These are phyloP conservation scores for Colletotrichum cordylinicola DNA, from an alignment of 2,329 filamentous ascomycete genomes.

Conservation along the genomic window DNA sequence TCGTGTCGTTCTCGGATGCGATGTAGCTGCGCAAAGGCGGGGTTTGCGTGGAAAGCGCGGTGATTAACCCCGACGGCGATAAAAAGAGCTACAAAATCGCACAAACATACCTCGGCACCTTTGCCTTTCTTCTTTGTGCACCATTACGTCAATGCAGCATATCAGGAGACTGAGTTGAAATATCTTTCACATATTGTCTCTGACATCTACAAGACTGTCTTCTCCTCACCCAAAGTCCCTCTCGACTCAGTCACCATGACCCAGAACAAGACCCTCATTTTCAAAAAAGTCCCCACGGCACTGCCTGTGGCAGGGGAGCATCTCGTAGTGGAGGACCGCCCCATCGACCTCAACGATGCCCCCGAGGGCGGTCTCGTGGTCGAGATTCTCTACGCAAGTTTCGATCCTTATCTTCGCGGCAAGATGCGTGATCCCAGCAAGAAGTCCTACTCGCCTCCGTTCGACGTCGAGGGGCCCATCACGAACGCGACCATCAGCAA, in stretches of 20 bases:
- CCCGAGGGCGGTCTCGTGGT: constrained; percentile 71
- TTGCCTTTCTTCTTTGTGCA: background rate
- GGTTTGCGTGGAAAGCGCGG: background rate
- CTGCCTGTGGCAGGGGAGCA: constrained; percentile 75
- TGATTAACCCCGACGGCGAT: background rate
- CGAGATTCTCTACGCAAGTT: constrained; percentile 75
- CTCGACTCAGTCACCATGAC: constrained; percentile 43
- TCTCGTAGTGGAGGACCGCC: constrained; percentile 69
- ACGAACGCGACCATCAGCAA: constrained; percentile 68
- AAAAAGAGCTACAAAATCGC: background rate
- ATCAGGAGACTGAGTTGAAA: background rate
- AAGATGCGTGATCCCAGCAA: constrained; percentile 70
- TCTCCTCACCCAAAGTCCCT: background rate
- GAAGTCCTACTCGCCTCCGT: constrained; percentile 73
- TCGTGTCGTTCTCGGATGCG: background rate
- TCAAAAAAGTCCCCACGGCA: constrained; percentile 71
- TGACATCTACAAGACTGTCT: background rate
- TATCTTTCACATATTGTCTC: background rate
- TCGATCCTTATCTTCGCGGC: constrained; percentile 85
- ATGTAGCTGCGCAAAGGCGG: background rate
- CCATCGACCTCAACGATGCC: constrained; percentile 68
- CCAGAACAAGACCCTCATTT: constrained; percentile 77
- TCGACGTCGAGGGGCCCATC: constrained; percentile 67
- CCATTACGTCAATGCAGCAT: background rate
- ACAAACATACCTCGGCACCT: background rate